These are phyloP conservation scores for Cyclotella baltica DNA, from an alignment of 108 stramenopile genomes.

Conservation along the genomic window DNA sequence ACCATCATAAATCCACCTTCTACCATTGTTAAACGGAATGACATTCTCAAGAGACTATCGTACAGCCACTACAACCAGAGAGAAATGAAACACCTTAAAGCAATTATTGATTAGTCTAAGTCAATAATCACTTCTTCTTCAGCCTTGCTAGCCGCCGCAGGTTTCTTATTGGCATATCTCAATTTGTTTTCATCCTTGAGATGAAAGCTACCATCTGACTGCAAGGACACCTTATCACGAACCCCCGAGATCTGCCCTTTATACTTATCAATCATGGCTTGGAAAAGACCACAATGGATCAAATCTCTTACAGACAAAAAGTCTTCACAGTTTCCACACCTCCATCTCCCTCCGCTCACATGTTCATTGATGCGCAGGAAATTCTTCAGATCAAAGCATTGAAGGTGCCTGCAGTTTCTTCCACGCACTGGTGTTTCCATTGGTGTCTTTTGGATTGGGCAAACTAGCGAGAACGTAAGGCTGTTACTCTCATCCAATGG, in stretches of 20 bases:
- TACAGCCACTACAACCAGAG: not conserved
- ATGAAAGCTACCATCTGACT: slow-evolving; percentile 55
- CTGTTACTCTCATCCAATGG: slow-evolving; percentile 13
- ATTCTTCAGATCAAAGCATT: slow-evolving; percentile 71
- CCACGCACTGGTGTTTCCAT: slow-evolving; percentile 74
- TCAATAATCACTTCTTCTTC: not conserved
- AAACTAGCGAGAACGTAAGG: slow-evolving; percentile 63
- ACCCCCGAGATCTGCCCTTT: slow-evolving; percentile 22
- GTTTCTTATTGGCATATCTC: slow-evolving; percentile 25
- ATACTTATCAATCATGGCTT: slow-evolving; percentile 41
- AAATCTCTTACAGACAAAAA: slow-evolving; percentile 53
- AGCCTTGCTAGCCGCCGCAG: not conserved
- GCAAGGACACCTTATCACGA: slow-evolving; percentile 48
- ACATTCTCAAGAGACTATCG: too few relatives aligned
- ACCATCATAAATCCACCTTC: too few relatives aligned
- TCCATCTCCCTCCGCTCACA: slow-evolving; percentile 76
- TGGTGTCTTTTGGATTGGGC: slow-evolving; percentile 60
- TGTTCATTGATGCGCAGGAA: slow-evolving; percentile 61
- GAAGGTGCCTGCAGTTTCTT: slow-evolving; percentile 42
- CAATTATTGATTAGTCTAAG: not conserved
- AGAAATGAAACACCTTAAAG: not conserved
- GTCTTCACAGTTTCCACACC: slow-evolving; percentile 60
- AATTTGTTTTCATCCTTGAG: slow-evolving; percentile 55
- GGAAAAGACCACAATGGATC: slow-evolving; percentile 52
- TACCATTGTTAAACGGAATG: too few relatives aligned